Base-by-base conservation (phyloP, 164 flowering plant species). In the Kalanchoe fedtschenkoi region DNA sequence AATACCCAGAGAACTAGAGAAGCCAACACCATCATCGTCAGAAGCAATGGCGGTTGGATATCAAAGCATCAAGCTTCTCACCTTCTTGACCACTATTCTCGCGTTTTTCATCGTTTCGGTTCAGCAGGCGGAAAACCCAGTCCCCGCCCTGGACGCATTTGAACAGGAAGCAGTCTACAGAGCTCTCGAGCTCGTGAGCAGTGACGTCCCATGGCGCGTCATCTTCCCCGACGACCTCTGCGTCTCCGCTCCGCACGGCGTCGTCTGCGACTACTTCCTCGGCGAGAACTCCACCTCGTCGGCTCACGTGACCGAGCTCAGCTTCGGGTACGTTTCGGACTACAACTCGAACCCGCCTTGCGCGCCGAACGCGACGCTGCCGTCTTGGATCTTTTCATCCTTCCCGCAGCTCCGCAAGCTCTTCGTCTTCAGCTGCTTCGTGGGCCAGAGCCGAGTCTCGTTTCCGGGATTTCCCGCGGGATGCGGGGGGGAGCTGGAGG, bases 221-320 rank as follows among this genome's bases (percentile, higher is more conserved):
- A 69, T 80, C 63, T 85, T 69, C 80, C 88, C 95, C 2, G 93
- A 83, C 67, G 90, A 84, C 63, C 77, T 87, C 74, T 89, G 93
- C 76, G 34, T 68, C 74, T 80, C 89, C 47, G 75, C 85, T 47
- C 96, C 96, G 0, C 93, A 83, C 66, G 95, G 95, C 65, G 70
- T 87, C 68, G 77, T 76, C 61, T 89, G 95, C 70, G 90, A 78
- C 42, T 82, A 66, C 65, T 77, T 77, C 77, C 24, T 58, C 38
- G 66, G 66, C 6, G 28, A 65, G 41, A 1, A 13, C 60, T 5
- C 15, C 41, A 26, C 19, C 35, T n/a, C 34, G 5, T 19, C 75
- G 5, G 61, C 73, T 17, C 95, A 87, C 72, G 65, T 87, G 14
- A 69, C 78, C 3, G 95, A 85, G 73, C 81, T 89, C 38, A 81